Conservation (phyloP, 2,329 filamentous ascomycete species). For the Scleromitrula shiraiana region DNA sequence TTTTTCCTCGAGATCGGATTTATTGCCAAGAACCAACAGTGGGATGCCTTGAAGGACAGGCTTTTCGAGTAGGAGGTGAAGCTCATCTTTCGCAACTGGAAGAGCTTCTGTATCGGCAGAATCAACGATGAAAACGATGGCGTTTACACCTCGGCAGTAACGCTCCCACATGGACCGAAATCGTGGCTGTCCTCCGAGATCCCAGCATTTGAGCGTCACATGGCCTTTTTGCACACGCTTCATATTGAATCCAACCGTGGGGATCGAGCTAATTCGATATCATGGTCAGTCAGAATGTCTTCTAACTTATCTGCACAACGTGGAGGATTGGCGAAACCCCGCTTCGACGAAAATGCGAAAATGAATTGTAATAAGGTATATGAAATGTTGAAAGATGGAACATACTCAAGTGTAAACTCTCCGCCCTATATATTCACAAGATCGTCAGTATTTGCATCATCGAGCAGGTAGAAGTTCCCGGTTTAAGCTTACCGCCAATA, state of each 20-base stretch:
- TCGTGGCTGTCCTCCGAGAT: slow-evolving; percentile 90
- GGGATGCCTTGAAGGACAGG: slow-evolving; percentile 82
- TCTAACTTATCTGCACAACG: slow-evolving; percentile 5
- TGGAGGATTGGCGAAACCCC: slow-evolving; percentile 10
- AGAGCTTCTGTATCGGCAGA: slow-evolving; percentile 78
- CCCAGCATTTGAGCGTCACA: slow-evolving; percentile 98
- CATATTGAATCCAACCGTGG: slow-evolving; percentile 98
- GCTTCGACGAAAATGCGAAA: slow-evolving; percentile 2
- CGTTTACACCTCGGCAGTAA: slow-evolving; percentile 95
- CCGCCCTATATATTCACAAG: slow-evolving; percentile 58
- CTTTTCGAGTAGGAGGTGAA: slow-evolving; percentile 82
- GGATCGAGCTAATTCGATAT: slow-evolving; percentile 66
- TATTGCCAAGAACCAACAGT: slow-evolving; percentile 90
- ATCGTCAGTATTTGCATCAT: slow-evolving; percentile 30
- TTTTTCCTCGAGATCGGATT: slow-evolving; percentile 88
- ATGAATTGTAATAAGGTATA: neutral
- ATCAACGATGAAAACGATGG: slow-evolving; percentile 97
- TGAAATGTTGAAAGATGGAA: slow-evolving; percentile 21
- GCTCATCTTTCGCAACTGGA: slow-evolving; percentile 80
- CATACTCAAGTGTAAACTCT: slow-evolving; percentile 98
- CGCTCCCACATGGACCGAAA: slow-evolving; percentile 99
- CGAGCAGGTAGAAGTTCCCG: neutral
- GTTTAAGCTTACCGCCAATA: slow-evolving; percentile 72
- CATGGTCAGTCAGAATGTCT: slow-evolving; percentile 10
- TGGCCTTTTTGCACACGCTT: slow-evolving; percentile 96